These are phyloP conservation scores for Canna indica DNA, from an alignment of 176 grass and related monocot species.

Conservation along the genomic window DNA sequence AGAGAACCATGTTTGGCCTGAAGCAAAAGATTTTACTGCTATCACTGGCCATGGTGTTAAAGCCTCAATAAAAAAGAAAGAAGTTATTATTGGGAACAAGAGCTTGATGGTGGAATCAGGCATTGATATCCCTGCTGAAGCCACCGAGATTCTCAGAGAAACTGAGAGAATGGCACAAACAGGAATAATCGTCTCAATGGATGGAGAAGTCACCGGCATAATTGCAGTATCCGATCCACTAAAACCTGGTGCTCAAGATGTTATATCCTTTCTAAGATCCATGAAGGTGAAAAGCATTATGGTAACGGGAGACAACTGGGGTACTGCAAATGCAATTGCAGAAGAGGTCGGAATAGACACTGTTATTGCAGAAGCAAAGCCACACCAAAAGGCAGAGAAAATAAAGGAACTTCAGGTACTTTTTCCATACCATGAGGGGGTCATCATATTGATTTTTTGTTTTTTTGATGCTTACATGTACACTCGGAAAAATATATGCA, in stretches of 20 bases:
- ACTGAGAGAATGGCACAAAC: constrained; percentile 64
- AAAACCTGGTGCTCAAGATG: constrained; percentile 57
- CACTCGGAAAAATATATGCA: neutral
- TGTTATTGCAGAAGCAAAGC: constrained; percentile 72
- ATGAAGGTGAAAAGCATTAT: constrained; percentile 93
- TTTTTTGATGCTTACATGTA: neutral
- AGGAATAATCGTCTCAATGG: constrained; percentile 61
- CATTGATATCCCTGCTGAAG: constrained; percentile 48
- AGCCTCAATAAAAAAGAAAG: constrained; percentile 36
- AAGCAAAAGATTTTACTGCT: constrained; percentile 66
- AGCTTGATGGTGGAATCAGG: constrained; percentile 56
- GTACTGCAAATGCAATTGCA: constrained; percentile 77
- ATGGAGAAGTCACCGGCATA: constrained; percentile 54
- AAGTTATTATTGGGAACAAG: constrained; percentile 66
- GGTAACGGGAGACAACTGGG: constrained; percentile 97
- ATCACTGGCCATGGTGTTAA: constrained; percentile 73
- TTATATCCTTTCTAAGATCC: constrained; percentile 65
- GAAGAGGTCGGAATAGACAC: constrained; percentile 72
- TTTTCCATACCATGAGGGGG: neutral
- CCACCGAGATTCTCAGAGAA: constrained; percentile 57
- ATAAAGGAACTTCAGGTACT: constrained; percentile 66
- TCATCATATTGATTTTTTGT: neutral
- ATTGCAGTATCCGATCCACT: constrained; percentile 81
- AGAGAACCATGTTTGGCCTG: constrained; percentile 51
- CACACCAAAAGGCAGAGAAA: constrained; percentile 33